Conservation (phyloP, 2,329 filamentous ascomycete species). For the Pseudocercospora crystallina region DNA sequence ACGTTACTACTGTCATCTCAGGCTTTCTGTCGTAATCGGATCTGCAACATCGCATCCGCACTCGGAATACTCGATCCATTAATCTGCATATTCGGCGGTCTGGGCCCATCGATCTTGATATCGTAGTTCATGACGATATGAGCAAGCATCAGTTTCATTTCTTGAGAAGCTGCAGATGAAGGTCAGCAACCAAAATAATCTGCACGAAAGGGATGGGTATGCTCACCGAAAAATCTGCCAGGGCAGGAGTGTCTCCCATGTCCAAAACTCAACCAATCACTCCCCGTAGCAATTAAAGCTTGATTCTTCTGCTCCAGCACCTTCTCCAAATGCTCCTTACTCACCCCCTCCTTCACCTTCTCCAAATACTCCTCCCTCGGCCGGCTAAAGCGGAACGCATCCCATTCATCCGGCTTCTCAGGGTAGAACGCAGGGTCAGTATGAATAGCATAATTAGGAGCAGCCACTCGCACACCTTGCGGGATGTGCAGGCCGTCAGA, state of each 20-base stretch:
- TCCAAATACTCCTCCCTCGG: conserved; percentile 14
- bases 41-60: conserved; percentile 15
- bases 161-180: conserved; percentile 36
- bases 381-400: conserved; percentile 29
- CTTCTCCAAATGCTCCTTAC: conserved; percentile 6
- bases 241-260: conserved; percentile 26
- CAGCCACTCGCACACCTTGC: conserved; percentile 26
- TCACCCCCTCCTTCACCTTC: conserved; percentile 1
- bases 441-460: conserved; percentile 25
- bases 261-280: conserved; percentile 19
- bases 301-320: conserved; percentile 14
- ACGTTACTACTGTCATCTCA: not conserved
- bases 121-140: conserved; percentile 46
- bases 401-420: conserved; percentile 21
- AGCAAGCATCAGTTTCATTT: conserved; percentile 49
- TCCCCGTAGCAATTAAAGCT: conserved; percentile 11
- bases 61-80: conserved; percentile 15
- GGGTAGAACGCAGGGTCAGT: conserved; percentile 27
- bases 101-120: conserved; percentile 19
- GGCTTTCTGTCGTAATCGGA: conserved; percentile 5
- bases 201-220: no score
- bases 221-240: conserved; percentile 43
- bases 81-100: conserved; percentile 18
- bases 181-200: no score
- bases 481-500: conserved; percentile 27